Base-by-base conservation (phyloP, 805 yeast species). In the Gaillardinia entomophila region DNA sequence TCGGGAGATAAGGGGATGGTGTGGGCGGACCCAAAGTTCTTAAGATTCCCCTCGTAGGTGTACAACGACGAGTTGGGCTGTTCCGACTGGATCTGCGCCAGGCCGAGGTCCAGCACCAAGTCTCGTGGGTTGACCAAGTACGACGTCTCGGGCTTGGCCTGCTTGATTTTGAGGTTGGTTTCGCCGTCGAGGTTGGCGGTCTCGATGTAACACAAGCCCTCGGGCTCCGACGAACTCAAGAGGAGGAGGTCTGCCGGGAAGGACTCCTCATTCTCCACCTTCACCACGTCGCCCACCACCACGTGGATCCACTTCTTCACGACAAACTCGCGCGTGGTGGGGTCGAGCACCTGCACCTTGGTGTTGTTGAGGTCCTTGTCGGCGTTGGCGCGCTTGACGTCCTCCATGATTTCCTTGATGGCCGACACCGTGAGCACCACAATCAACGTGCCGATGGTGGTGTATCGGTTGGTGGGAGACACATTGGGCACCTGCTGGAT, bases 161-260 rank as follows among this genome's bases (percentile, higher is more conserved):
- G 97, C 51, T 94, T 94, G 53, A 92, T 92, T 52, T 92, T 92
- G 48, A 92, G 69, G 55, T 92, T 92, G 0, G 99, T 94, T 57
- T 92, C 99, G 36, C 99, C 99, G 58, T 92, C 99, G 45, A 92
- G 66, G 50, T 92, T 92, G 0, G 98, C 96, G 1, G 99, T 92
- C 59, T 92, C 99, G 35, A 94, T 86, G 49, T 92, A 92, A 56
- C 98, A 94, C 39, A 92, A 68, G 2, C 98, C 99, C 58, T 90
- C 97, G 0, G 99, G 99, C 57, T 92, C 99, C 0, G 97, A 90
- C 1, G 97, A 87, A 16, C 92, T 78, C 22, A 92, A 54, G 12
- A 94, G 58, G 12, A 90, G 68, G 35, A 92, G 49, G 63, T 92
- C 99, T 0, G 98, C 97, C 0, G 99, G 99, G 36, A 92, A 74